Evolutionary conservation across 2,329 filamentous ascomycete genomes (phyloP).

Genomic region (Metarhizium album): DNA sequence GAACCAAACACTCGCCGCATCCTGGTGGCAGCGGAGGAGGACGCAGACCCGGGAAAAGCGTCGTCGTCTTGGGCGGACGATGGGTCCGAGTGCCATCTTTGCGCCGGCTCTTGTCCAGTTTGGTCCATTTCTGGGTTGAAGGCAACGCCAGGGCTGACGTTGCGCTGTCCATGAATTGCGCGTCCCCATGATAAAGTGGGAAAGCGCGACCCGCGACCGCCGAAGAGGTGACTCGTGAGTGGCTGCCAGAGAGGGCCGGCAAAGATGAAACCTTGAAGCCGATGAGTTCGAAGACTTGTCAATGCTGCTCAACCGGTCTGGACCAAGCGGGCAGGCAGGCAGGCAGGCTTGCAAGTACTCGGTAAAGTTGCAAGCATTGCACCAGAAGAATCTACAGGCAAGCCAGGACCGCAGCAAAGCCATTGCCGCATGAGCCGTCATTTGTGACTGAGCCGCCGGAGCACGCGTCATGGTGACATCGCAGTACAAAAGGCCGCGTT

Average conservation of each 20-base stretch:
- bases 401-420: no score
- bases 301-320: no score
- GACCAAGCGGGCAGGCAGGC: no score
- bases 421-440: no score
- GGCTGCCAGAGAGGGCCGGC: background rate
- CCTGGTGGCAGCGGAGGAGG: background rate
- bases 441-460: no score
- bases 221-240: background rate
- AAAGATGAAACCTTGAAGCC: no score
- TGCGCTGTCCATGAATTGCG: conserved; percentile 21
- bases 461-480: background rate
- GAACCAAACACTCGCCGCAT: background rate
- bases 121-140: background rate
- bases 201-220: background rate
- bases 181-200: conserved; percentile 19
- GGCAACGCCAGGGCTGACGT: conserved; percentile 16
- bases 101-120: background rate
- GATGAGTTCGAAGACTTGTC: no score
- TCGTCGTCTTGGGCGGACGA: conserved; percentile 1
- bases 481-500: background rate
- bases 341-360: no score
- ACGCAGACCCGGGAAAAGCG: background rate
- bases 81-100: background rate
- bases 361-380: no score
- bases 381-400: no score